Base-by-base conservation (phyloP, 169 alveolate species). In the Babesia caballi region DNA sequence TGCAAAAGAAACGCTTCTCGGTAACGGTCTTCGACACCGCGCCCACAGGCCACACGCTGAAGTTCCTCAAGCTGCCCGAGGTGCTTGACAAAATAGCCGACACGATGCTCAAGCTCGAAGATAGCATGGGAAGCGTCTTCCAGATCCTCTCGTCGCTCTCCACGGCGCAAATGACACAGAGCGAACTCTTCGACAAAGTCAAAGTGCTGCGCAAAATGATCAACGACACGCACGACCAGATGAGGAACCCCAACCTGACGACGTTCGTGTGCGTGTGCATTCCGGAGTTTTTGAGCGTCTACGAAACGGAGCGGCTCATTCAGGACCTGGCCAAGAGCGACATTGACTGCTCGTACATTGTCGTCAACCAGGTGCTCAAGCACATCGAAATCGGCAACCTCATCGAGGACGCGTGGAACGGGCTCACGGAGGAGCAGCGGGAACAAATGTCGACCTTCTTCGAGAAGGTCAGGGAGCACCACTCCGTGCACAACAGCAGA, bases 1-100 rank as follows among this genome's bases (percentile, higher is more conserved):
- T 96, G 44, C 95, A 96, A 74, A 91, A 94, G 46, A 91, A 90
- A 94, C 88, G 94, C 58, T 98, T 94, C 72, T 95, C 97, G 63
- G 91, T 95, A 1, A 95, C 97, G 0, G 95, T 98, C 4, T 97
- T 98, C 78, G 99, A 98, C 68, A 98, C 99, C 3, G 99, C 99
- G 25, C 99, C 99, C 14, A 98, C 99, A 11, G 99, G 99, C 0
- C 99, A 98, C 82, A 98, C 99, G 15, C 85, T 98, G 41, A 94
- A 98, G 83, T 93, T 98, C 33, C 89, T 98, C 23, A 94, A 97
- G 50, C 96, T 98, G 89, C 99, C 99, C 0, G 93, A 91, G 36
- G 80, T 97, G 50, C 85, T 98, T 28, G 99, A 97, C 25, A 96
- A 95, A 84, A 98, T 97, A 9, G 73, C 96, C 27, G 91, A 92